Percentiles rank a stretch among this genome's conserved stretches.
phyloP scores from a whole-genome alignment of 768 basidiomycete genomes.

The Lenzites betulinus region DNA sequence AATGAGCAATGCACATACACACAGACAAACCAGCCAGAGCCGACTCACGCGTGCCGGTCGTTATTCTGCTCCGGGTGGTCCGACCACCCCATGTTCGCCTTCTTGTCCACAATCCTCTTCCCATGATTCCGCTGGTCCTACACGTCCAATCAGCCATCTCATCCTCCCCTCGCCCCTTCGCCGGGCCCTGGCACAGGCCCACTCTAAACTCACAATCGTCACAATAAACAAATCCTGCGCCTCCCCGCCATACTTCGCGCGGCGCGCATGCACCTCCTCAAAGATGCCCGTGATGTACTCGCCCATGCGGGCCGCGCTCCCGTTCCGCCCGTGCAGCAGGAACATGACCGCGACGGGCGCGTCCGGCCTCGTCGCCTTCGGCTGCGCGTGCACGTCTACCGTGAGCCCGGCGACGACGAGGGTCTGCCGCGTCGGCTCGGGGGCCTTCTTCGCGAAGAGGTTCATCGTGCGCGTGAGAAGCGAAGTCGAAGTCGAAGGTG shows the following conservation, averaged over 20 bases:
- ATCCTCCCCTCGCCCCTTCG: background rate
- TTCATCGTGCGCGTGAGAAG: background rate
- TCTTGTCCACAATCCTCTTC: slow-evolving; percentile 37
- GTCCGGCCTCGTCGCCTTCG: slow-evolving; percentile 13
- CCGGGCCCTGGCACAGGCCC: no score
- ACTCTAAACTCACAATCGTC: slow-evolving; percentile 48
- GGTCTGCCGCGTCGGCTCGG: slow-evolving; percentile 21
- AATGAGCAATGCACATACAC: slow-evolving; percentile 18
- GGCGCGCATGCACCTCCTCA: slow-evolving; percentile 17
- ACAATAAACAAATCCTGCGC: slow-evolving; percentile 48
- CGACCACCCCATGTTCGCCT: slow-evolving; percentile 43
- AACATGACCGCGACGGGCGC: slow-evolving; percentile 39
- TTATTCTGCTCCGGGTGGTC: slow-evolving; percentile 38
- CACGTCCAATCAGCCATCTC: background rate
- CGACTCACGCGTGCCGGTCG: slow-evolving; percentile 45
- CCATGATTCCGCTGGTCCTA: slow-evolving; percentile 62
- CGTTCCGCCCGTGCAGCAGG: slow-evolving; percentile 50
- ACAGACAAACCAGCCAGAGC: background rate
- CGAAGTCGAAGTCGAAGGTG: no score
- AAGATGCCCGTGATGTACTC: slow-evolving; percentile 29
- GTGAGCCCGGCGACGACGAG: slow-evolving; percentile 33
- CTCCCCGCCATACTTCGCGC: slow-evolving; percentile 11
- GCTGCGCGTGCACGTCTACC: slow-evolving; percentile 31
- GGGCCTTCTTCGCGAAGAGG: slow-evolving; percentile 19
- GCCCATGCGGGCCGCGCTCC: slow-evolving; percentile 33